Evolutionary conservation across 2,329 filamentous ascomycete species (phyloP).

Genomic region (Lasiodiplodia sp.): DNA sequence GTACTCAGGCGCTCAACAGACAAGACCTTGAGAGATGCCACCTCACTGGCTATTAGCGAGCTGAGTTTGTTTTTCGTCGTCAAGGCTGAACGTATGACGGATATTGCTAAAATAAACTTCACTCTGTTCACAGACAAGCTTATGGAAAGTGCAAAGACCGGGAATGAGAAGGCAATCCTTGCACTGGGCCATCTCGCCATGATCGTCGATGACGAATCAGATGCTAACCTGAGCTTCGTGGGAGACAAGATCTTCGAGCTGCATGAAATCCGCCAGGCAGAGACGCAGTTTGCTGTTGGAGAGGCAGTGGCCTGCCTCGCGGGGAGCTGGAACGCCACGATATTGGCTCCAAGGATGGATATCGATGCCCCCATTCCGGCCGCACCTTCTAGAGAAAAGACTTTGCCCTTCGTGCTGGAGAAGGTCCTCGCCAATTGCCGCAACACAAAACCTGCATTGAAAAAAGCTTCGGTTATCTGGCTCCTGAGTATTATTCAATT

Average conservation of each 20-base stretch:
- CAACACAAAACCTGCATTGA: conserved; percentile 84
- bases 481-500: conserved; percentile 90
- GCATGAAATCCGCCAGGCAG: conserved; percentile 83
- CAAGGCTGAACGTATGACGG: conserved; percentile 45
- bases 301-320: conserved; percentile 83
- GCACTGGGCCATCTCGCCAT: conserved; percentile 80
- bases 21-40: conserved; percentile 63
- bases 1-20: conserved; percentile 64
- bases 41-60: conserved; percentile 66
- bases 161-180: conserved; percentile 82
- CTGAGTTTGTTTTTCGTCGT: conserved; percentile 66
- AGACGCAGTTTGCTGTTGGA: conserved; percentile 89
- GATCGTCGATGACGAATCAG: conserved; percentile 57
- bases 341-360: conserved; percentile 77
- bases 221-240: conserved; percentile 60
- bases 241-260: conserved; percentile 75
- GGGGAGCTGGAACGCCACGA: conserved; percentile 83
- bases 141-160: conserved; percentile 73
- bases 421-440: conserved; percentile 80
- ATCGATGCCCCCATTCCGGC: conserved; percentile 63
- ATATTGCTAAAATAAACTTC: conserved; percentile 45
- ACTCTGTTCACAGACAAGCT: conserved; percentile 68
- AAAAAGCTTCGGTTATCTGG: conserved; percentile 95
- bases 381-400: conserved; percentile 45
- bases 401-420: conserved; percentile 66